These are phyloP conservation scores for Entamoeba dispar DNA, from an alignment of 208 protist species.

Conservation along the genomic window DNA sequence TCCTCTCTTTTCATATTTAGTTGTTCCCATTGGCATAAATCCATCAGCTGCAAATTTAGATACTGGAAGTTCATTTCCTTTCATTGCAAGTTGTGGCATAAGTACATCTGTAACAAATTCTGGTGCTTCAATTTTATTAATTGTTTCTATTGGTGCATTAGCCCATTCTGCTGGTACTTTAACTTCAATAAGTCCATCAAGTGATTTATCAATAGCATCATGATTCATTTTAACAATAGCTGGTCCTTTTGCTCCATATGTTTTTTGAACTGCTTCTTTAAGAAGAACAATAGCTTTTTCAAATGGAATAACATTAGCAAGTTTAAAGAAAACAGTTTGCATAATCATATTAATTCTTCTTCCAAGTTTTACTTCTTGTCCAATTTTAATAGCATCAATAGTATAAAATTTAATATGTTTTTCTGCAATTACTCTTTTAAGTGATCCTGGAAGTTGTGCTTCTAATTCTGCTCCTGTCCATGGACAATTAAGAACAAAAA, in stretches of 20 bases:
- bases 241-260: slow-evolving; percentile 37
- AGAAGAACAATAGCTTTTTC: slow-evolving; percentile 37
- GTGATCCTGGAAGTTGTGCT: slow-evolving; percentile 19
- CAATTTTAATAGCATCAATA: slow-evolving; percentile 40
- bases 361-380: slow-evolving; percentile 23
- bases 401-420: slow-evolving; percentile 29
- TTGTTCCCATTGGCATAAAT: not conserved
- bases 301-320: slow-evolving; percentile 34
- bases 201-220: slow-evolving; percentile 15
- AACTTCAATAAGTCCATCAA: not conserved
- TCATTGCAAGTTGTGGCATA: not conserved
- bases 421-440: slow-evolving; percentile 31
- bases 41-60: slow-evolving; percentile 6
- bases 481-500: slow-evolving; percentile 42
- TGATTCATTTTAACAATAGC: slow-evolving; percentile 38
- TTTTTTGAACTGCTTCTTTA: slow-evolving; percentile 38
- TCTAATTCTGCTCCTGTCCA: slow-evolving; percentile 33
- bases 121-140: not conserved
- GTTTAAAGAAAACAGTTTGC: slow-evolving; percentile 48
- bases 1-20: slow-evolving; percentile 5
- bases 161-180: not conserved
- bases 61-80: slow-evolving; percentile 3
- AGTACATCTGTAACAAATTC: slow-evolving; percentile 7
- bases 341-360: slow-evolving; percentile 48
- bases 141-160: not conserved